Conservation (phyloP, 305 asterid species). For the Plantago lanceolata region DNA sequence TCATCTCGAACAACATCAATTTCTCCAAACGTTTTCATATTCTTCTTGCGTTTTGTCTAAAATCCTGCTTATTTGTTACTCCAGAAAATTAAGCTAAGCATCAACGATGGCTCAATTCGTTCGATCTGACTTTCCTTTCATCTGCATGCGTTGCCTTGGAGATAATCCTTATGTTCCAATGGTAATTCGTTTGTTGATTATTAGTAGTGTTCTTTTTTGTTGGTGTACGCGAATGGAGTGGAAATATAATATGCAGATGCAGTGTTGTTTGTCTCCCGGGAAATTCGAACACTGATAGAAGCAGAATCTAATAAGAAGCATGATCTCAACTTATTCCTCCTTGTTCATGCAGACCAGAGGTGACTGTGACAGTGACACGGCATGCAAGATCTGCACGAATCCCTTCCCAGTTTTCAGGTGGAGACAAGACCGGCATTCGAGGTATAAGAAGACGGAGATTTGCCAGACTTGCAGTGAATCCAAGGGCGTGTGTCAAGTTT, state of each 20-base stretch:
- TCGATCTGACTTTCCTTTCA: slow-evolving; percentile 82
- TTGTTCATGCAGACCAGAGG: slow-evolving; percentile 62
- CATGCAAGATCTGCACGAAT: slow-evolving; percentile 93
- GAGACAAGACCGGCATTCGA: slow-evolving; percentile 98
- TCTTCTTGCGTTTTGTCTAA: too few species aligned
- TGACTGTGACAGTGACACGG: slow-evolving; percentile 85
- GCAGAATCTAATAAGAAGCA: too few species aligned
- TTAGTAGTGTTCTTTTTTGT: neutral
- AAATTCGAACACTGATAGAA: too few species aligned
- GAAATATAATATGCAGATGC: neutral
- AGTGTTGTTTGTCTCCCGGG: too few species aligned
- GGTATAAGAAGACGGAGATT: slow-evolving; percentile 86
- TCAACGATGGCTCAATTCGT: slow-evolving; percentile 87
- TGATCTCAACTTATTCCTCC: neutral
- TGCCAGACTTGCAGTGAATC: slow-evolving; percentile 96
- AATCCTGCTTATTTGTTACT: neutral
- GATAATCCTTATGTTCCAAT: slow-evolving; percentile 88
- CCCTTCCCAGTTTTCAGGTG: slow-evolving; percentile 95
- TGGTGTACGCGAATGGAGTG: too few species aligned
- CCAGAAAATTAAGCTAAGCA: slow-evolving; percentile 7
- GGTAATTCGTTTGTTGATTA: slow-evolving; percentile 39
- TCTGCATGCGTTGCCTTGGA: slow-evolving; percentile 91
- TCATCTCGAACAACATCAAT: too few species aligned
- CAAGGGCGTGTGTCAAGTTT: slow-evolving; percentile 95
- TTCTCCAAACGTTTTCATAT: too few species aligned